phyloP scores from a whole-genome alignment of 768 basidiomycete genomes.

The Termitomyces titanicus region DNA sequence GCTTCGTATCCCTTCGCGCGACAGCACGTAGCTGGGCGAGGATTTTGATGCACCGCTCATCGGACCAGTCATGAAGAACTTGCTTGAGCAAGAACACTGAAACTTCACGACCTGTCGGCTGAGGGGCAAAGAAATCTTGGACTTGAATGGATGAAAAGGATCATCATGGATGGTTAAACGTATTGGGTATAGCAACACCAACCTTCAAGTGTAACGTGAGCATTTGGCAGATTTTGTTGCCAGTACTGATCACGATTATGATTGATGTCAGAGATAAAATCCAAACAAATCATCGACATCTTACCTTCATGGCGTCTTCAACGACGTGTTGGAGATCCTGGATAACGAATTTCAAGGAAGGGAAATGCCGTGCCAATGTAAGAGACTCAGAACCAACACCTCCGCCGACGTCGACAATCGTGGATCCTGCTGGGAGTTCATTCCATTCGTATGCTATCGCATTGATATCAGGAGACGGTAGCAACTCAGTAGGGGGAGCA shows the following conservation, averaged over 20 bases:
- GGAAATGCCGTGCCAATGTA: constrained; percentile 22
- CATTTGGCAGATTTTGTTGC: neutral
- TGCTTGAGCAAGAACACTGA: constrained; percentile 5
- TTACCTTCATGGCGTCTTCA: constrained; percentile 18
- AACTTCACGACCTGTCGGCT: neutral
- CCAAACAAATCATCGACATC: neutral
- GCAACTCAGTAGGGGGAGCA: neutral
- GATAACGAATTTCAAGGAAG: constrained; percentile 27
- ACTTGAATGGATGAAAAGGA: neutral
- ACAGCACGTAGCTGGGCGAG: neutral
- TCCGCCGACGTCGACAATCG: constrained; percentile 31
- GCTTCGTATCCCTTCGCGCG: neutral
- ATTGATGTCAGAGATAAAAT: no score
- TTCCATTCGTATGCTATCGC: constrained; percentile 4
- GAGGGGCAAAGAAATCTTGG: constrained; percentile 5
- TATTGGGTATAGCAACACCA: neutral
- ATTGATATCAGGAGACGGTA: neutral
- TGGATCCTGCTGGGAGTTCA: neutral
- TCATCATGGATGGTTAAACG: neutral
- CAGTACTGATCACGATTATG: neutral
- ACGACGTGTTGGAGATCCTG: constrained; percentile 22
- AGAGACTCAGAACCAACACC: constrained; percentile 27
- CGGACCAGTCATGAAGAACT: constrained; percentile 6
- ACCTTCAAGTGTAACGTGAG: constrained; percentile 7
- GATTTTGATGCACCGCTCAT: constrained; percentile 2